These are phyloP conservation scores for Aspergillus flavus DNA, from an alignment of 2,329 filamentous ascomycete genomes.

Conservation along the genomic window DNA sequence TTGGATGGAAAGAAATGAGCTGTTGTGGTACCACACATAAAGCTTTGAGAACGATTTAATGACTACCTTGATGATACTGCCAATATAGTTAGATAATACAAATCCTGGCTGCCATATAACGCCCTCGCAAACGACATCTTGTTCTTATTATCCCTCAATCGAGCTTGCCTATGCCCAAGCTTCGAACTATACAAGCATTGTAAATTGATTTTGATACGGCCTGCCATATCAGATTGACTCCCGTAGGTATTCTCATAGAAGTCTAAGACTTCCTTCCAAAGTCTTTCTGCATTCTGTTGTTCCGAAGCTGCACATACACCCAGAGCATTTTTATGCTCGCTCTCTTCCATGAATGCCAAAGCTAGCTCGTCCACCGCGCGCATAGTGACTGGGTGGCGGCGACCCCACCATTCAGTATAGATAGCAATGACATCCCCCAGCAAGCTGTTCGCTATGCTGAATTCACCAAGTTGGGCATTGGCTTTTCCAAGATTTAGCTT, in stretches of 20 bases:
- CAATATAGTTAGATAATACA: not conserved
- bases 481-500: not conserved
- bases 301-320: not conserved
- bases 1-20: slow-evolving; percentile 55
- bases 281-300: not conserved
- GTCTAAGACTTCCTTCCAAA: not conserved
- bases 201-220: not conserved
- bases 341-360: not conserved
- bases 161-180: not conserved
- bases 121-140: not conserved
- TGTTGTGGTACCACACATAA: not conserved
- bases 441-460: not conserved
- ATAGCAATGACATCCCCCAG: not conserved
- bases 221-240: not conserved
- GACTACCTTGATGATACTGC: not conserved
- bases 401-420: not conserved
- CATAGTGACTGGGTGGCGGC: not conserved
- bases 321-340: not conserved
- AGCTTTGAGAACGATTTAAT: not conserved
- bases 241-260: not conserved
- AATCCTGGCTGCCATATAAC: not conserved
- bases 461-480: not conserved
- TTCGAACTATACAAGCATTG: not conserved
- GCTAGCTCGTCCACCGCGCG: not conserved
- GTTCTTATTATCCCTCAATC: not conserved